Evolutionary conservation across 306 rosid species (phyloP), one percentile per base, ranked within the genome.

Genomic region (Sesbania bispinosa): DNA sequence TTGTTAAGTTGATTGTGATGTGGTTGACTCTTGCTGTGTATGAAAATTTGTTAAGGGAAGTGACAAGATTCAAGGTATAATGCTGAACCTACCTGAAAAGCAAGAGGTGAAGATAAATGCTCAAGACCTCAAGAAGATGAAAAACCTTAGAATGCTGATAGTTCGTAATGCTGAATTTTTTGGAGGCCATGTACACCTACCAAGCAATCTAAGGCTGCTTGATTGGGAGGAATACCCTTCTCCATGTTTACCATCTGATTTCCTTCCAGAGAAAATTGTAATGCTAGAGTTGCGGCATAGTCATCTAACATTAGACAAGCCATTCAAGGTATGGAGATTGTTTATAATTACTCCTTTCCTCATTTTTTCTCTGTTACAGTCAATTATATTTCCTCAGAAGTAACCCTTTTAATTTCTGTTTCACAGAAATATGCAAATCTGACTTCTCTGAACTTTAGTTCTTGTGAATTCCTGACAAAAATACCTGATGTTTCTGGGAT

Each of bases 151-250:
- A 65, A 55, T 79, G 60, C 78, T 79, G 4, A 73, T 79, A 54
- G n/a, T 79, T 55, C 36, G 69, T 0, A 73, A 79, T 57, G 75
- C 63, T n/a, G 48, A 58, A 23, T 45, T 64, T 62, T 52, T 38
- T 38, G 70, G 63, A 36, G 79, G 57, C 16, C 55, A 10, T 18
- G 16, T 32, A 9, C 38, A 45, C 73, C 79, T 79, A 29, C 83
- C 83, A 11, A 65, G 38, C 5, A 73, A 32, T 21, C 18, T 79
- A 58, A 65, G 83, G 29, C 2, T 73, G 70, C 75, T 79, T 73
- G 75, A 79, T 18, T 79, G 83, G 83, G 33, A 57, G 55, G 79
- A 73, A 6, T 79, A 79, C 33, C 30, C 75, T 64, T 73, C 57
- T 2, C 42, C 70, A n/a, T 27, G 2, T 39, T 59, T 79, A 14